Conservation (phyloP, 768 basidiomycete genomes). For the Clitopilus passeckerianus region DNA sequence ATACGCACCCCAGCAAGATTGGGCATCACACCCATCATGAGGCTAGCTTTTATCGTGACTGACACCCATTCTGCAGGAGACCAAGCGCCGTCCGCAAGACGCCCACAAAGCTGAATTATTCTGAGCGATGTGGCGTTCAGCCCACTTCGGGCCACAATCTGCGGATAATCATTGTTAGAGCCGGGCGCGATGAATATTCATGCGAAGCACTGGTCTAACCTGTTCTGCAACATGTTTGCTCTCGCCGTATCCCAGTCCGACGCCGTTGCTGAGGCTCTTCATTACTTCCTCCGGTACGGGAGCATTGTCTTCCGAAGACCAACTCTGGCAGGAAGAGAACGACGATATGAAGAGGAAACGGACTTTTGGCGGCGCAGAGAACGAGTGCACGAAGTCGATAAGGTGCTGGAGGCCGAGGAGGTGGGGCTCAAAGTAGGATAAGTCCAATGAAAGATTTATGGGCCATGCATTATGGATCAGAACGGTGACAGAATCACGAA, state of each 20-base stretch:
- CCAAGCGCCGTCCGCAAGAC: constrained; percentile 30
- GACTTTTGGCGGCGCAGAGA: constrained; percentile 8
- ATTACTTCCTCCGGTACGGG: constrained; percentile 28
- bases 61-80: constrained; percentile 33
- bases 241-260: constrained; percentile 25
- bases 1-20: constrained; percentile 20
- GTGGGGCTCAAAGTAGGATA: constrained; percentile 30
- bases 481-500: constrained; percentile 17
- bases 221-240: constrained; percentile 29
- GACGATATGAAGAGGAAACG: constrained; percentile 30
- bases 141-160: constrained; percentile 26
- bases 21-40: constrained; percentile 21
- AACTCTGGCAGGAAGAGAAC: constrained; percentile 16
- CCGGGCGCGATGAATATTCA: neutral
- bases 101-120: constrained; percentile 33
- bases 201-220: constrained; percentile 12
- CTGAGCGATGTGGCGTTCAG: constrained; percentile 23
- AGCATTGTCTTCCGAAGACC: constrained; percentile 13
- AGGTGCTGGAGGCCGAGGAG: constrained; percentile 25
- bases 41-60: constrained; percentile 30
- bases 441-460: constrained; percentile 34
- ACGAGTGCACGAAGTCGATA: constrained; percentile 21
- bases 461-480: constrained; percentile 35
- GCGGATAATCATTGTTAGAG: neutral
- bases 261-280: constrained; percentile 15